A percentile compares a stretch with the other conserved stretches of the same genome.
Evolutionary conservation across 1,284 basidiomycete genomes (phyloP).

Genomic region (Cutaneotrichosporon cyanovorans): DNA sequence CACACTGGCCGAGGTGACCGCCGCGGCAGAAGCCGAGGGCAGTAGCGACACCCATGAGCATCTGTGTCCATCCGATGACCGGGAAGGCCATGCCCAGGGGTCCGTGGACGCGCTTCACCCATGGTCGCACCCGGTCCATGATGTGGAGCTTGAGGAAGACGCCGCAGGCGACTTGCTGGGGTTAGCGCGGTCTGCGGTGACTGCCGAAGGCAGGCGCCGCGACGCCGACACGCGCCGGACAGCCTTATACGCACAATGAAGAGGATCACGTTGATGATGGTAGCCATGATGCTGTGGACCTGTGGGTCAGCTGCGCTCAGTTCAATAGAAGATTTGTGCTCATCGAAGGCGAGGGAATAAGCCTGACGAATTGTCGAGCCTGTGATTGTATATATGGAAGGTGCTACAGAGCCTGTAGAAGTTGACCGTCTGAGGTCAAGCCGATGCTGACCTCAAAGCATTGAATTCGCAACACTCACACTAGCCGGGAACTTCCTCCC

Average conservation of each 20-base stretch:
- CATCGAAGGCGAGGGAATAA: neutral
- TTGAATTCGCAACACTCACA: slow-evolving; percentile 40
- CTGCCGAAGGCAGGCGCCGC: too few relatives aligned
- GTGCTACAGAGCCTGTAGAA: too few relatives aligned
- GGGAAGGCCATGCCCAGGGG: slow-evolving; percentile 79
- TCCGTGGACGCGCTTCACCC: slow-evolving; percentile 66
- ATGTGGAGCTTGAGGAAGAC: slow-evolving; percentile 91
- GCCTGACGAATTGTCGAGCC: too few relatives aligned
- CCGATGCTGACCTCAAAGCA: too few relatives aligned
- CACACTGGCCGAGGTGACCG: slow-evolving; percentile 67
- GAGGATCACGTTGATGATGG: slow-evolving; percentile 61
- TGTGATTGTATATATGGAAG: too few relatives aligned
- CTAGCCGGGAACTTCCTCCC: slow-evolving; percentile 65
- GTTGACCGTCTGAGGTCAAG: too few relatives aligned
- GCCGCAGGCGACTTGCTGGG: slow-evolving; percentile 62
- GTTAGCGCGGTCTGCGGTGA: neutral
- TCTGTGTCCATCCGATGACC: slow-evolving; percentile 67
- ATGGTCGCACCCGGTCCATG: slow-evolving; percentile 69
- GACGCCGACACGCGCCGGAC: neutral
- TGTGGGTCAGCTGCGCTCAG: slow-evolving; percentile 16
- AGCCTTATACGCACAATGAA: slow-evolving; percentile 44
- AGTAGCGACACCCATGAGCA: slow-evolving; percentile 46
- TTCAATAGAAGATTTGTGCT: too few relatives aligned
- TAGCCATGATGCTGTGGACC: slow-evolving; percentile 62
- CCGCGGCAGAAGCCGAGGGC: slow-evolving; percentile 57